These are phyloP conservation scores for Moringa oleifera DNA, from an alignment of 345 rosid species.

Conservation along the genomic window DNA sequence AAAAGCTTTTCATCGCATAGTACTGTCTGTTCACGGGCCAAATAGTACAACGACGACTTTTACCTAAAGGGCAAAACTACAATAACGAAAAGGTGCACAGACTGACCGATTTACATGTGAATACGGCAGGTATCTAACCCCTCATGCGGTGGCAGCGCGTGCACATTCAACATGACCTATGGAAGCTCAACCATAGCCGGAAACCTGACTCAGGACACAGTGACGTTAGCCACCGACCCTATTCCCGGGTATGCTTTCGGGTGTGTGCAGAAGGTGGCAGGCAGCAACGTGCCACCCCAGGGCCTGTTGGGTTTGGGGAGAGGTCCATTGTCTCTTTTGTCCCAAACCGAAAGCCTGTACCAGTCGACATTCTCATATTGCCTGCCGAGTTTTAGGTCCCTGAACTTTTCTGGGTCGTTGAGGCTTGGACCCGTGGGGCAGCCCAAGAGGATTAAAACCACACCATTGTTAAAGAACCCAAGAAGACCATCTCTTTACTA, in stretches of 20 bases:
- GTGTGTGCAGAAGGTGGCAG: conserved; percentile 59
- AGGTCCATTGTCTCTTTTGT: conserved; percentile 72
- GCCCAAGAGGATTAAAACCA: conserved; percentile 66
- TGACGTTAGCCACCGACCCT: conserved; percentile 53
- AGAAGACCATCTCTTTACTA: conserved; percentile 80
- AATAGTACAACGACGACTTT: conserved; percentile 1
- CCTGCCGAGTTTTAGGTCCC: conserved; percentile 71
- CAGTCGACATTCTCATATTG: conserved; percentile 84
- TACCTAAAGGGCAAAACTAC: not conserved
- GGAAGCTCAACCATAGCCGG: conserved; percentile 71
- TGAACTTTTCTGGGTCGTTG: conserved; percentile 77
- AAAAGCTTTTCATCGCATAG: too few species aligned
- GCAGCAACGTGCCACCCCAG: conserved; percentile 74
- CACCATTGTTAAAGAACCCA: conserved; percentile 79
- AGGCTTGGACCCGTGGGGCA: conserved; percentile 78
- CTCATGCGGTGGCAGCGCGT: conserved; percentile 54
- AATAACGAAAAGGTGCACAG: not conserved
- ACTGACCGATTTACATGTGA: conserved; percentile 1
- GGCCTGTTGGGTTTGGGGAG: conserved; percentile 87
- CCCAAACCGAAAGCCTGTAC: conserved; percentile 71
- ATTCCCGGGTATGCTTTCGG: conserved; percentile 77
- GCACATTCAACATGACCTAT: conserved; percentile 75
- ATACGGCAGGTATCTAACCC: conserved; percentile 64
- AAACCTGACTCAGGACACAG: conserved; percentile 56
- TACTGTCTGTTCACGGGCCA: not conserved